A percentile compares a stretch with the other conserved stretches of the same genome.
phyloP scores from a whole-genome alignment of 768 basidiomycete genomes.

The Amanita jacksonii region DNA sequence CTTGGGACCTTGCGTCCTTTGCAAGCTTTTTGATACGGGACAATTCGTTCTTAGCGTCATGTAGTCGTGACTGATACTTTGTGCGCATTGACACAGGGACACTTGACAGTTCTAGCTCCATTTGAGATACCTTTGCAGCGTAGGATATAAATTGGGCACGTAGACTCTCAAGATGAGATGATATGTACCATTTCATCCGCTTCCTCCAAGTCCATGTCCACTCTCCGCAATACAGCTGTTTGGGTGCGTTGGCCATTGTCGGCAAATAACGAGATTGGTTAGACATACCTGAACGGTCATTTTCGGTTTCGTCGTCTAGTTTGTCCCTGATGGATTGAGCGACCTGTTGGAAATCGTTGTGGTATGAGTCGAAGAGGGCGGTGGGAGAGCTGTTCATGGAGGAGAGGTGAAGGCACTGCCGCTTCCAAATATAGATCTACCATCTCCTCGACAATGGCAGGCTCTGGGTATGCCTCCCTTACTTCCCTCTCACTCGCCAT shows the following conservation, averaged over 20 bases:
- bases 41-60: slow-evolving; percentile 66
- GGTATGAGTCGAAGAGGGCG: slow-evolving; percentile 83
- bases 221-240: slow-evolving; percentile 69
- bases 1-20: slow-evolving; percentile 61
- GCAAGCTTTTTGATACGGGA: slow-evolving; percentile 72
- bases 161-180: not conserved
- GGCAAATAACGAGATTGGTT: not conserved
- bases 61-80: slow-evolving; percentile 68
- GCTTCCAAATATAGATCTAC: not conserved
- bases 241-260: slow-evolving; percentile 44
- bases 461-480: slow-evolving; percentile 30
- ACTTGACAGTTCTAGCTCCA: slow-evolving; percentile 97
- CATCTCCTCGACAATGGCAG: slow-evolving; percentile 16
- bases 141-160: slow-evolving; percentile 5
- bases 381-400: slow-evolving; percentile 79
- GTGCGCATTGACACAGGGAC: slow-evolving; percentile 80
- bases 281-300: slow-evolving; percentile 61
- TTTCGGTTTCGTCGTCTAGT: slow-evolving; percentile 60
- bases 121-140: slow-evolving; percentile 76
- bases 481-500: no score
- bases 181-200: slow-evolving; percentile 87
- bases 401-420: no score
- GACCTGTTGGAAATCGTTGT: slow-evolving; percentile 85
- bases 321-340: slow-evolving; percentile 66
- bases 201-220: slow-evolving; percentile 95